Conservation (phyloP, 2,329 filamentous ascomycete species). For the Penicillium sp. region DNA sequence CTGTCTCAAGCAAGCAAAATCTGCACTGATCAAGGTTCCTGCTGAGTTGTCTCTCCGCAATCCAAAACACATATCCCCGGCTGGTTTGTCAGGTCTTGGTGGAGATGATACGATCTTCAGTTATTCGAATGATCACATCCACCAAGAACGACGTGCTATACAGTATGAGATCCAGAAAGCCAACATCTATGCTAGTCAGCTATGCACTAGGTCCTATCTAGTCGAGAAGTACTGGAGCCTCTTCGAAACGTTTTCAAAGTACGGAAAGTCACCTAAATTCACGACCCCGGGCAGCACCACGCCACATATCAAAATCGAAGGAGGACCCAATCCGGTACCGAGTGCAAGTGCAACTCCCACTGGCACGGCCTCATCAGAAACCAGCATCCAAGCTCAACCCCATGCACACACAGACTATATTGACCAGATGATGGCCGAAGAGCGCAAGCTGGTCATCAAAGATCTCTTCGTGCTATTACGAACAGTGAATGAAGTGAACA, state of each 20-base stretch:
- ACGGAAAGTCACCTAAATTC: conserved; percentile 20
- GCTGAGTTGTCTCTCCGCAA: conserved; percentile 61
- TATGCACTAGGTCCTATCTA: conserved; percentile 78
- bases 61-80: conserved; percentile 9
- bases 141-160: conserved; percentile 42
- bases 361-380: background rate
- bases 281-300: conserved; percentile 8
- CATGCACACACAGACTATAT: conserved; percentile 50
- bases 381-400: conserved; percentile 29
- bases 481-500: conserved; percentile 77
- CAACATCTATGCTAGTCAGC: conserved; percentile 79
- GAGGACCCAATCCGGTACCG: conserved; percentile 8
- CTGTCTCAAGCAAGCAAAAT: conserved; percentile 68
- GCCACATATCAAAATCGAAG: conserved; percentile 21
- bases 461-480: conserved; percentile 72
- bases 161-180: conserved; percentile 91
- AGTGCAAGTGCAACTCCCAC: background rate
- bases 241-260: conserved; percentile 58
- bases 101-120: conserved; percentile 20
- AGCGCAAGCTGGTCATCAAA: conserved; percentile 78
- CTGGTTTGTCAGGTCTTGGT: conserved; percentile 9
- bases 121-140: conserved; percentile 29
- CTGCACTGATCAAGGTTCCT: conserved; percentile 65
- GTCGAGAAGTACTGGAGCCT: conserved; percentile 83
- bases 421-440: conserved; percentile 65